Base-by-base conservation (phyloP, 2,329 filamentous ascomycete species). In the Pleochaeta shiraiana region DNA sequence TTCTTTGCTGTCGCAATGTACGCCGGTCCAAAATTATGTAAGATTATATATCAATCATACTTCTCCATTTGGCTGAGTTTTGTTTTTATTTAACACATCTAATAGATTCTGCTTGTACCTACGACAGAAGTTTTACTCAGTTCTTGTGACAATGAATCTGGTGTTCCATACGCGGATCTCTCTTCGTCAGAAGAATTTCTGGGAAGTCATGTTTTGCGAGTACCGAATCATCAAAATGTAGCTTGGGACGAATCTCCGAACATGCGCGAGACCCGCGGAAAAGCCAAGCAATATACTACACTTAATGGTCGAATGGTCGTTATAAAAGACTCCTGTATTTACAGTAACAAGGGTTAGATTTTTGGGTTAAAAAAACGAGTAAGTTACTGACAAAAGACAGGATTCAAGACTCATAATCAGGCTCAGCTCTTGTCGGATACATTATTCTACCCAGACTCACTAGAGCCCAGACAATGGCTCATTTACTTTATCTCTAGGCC, bases 401-500 rank as follows among this genome's bases (percentile, higher is more conserved):
- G 91, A 63, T 98, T 97, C 80, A 95, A 93, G 76, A 84, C 84
- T 37, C 79, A 96, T 67, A 90, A 89, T 68, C 93, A 97, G 73
- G 89, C 91, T 34, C 90, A 93, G 72, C 78, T 97, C 37, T 78
- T 96, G 65, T 82, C 82, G 72, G 95, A 98, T 74, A 79, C 82
- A 43, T 81, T 95, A 45, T 97, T 90, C 81, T 95, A 95, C 71
- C 86, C 90, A 61, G 89, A 96, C 71, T 84, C 83, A n/a, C 82
- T 88, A 70, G 92, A 97, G 70, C 86, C 89, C 16, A 86, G 90
- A 70, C 89, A 91, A 80, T 98, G 93, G 90, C 83, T 98, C 53
- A 81, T 98, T 66, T 97, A 97, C 79, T 96, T 91, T 75, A 95
- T 98, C 67, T 93, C 92, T 30, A 85, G 83, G 63, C 93, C 93